Base-by-base conservation (phyloP, 1,139 yeast genomes). In the Scheffersomyces quercinus region DNA sequence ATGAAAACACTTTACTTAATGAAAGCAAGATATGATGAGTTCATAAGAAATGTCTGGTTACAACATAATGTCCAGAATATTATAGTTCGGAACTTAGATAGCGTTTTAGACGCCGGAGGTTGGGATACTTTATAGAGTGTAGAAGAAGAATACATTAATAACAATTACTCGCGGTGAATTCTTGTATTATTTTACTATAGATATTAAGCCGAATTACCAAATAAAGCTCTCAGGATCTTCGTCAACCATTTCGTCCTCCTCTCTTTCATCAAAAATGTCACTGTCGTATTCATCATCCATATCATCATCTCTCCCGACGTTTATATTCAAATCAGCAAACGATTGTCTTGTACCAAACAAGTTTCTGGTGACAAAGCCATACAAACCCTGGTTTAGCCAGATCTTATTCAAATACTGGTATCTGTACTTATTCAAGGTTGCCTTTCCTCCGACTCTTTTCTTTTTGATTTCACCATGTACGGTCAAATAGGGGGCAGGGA, bases 21-120 rank as follows among this genome's bases (percentile, higher is more conserved):
- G 67, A 66, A 70, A 41, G 68, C 72, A 6, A 74, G 90, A 40
- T 93, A 90, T 58, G 82, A 84, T 36, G 81, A 83, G 39, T 77
- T 91, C 47, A 77, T 78, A 14, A 75, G 84, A 44, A 78, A 77
- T 31, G 69, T 88, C 39, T 87, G 97, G 91, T 70, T 91, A 20
- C 85, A 81, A 47, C 95, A 90, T 58, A 88, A 87, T 55, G 73
- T 88, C 11, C 85, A 90, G 2, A 89, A 88, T 53, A 74, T 77
- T 44, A 83, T 91, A 37, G 91, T 89, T 1, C 74, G 98, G 52
- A 83, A 82, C 51, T 73, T 93, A 29, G 97, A 91, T 54, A 81
- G 84, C 37, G 81, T 79, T 6, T 67, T 84, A 31, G 98, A 93
- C 64, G 81, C 87, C 30, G 98, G 98, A 10, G 98, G 98, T 1